A percentile compares a stretch with the other conserved stretches of the same genome.
These are phyloP conservation scores for Ganoderma resinaceum DNA, from an alignment of 1,284 basidiomycete genomes.

Conservation along the genomic window DNA sequence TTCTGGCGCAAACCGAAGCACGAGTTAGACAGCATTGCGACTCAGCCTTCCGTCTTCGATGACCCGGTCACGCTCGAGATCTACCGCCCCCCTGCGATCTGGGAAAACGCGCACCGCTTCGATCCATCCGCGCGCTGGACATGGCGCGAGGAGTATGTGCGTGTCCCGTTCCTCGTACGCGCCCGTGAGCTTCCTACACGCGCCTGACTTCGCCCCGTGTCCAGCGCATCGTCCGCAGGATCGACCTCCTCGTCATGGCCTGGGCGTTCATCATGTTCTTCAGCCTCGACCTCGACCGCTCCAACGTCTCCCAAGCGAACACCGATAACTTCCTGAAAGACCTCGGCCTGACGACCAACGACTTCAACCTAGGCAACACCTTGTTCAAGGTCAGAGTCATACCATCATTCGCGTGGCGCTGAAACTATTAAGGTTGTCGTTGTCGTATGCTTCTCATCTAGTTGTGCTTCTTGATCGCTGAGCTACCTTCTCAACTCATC, in stretches of 20 bases:
- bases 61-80: conserved; percentile 58
- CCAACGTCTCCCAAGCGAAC: conserved; percentile 68
- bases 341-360: conserved; percentile 63
- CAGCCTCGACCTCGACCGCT: conserved; percentile 58
- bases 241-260: conserved; percentile 68
- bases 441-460: conserved; percentile 42
- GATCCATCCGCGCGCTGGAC: conserved; percentile 76
- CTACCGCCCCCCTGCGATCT: conserved; percentile 63
- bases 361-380: conserved; percentile 72
- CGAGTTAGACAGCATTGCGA: conserved; percentile 42
- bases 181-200: neutral
- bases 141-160: conserved; percentile 65
- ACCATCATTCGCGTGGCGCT: neutral
- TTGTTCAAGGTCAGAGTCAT: conserved; percentile 36
- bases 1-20: conserved; percentile 37
- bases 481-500: conserved; percentile 76
- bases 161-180: conserved; percentile 23
- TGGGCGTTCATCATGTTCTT: conserved; percentile 75
- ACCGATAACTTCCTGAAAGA: conserved; percentile 73
- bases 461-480: conserved; percentile 65
- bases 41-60: conserved; percentile 46
- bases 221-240: conserved; percentile 61
- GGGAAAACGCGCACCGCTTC: conserved; percentile 72
- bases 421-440: neutral
- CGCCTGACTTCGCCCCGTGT: conserved; percentile 3